A percentile compares a stretch with the other conserved stretches of the same genome.
Evolutionary conservation across 352 stramenopile genomes (phyloP).

Genomic region (Peronospora farinosa): DNA sequence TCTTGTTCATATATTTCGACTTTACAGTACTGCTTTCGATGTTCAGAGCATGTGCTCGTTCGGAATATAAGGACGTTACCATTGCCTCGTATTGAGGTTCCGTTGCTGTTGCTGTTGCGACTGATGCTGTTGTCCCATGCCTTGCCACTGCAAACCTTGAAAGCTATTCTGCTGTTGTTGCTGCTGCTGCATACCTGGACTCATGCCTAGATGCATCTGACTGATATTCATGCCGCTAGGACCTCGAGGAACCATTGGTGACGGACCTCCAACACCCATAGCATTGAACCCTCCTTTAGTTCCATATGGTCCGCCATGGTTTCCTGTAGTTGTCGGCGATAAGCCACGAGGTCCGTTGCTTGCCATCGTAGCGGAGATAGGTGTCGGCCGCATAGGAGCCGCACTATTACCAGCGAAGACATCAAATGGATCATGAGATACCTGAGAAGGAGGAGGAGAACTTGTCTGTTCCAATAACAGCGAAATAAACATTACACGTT

Average conservation of each 20-base stretch:
- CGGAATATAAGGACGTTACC: conserved; percentile 19
- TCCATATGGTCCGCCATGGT: conserved; percentile 21
- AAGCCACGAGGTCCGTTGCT: conserved; percentile 30
- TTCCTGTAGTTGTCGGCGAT: conserved; percentile 25
- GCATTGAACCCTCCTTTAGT: conserved; percentile 38
- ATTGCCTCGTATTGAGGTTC: conserved; percentile 53
- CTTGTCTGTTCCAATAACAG: conserved; percentile 16
- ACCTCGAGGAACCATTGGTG: conserved; percentile 41
- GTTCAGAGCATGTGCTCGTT: conserved; percentile 1
- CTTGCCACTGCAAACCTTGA: conserved; percentile 77
- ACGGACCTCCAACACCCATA: conserved; percentile 31
- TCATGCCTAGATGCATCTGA: conserved; percentile 79
- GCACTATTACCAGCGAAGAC: conserved; percentile 45
- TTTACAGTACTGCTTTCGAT: conserved; percentile 6
- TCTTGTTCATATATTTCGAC: conserved; percentile 14
- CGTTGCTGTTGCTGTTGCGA: conserved; percentile 49
- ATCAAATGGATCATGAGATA: conserved; percentile 64
- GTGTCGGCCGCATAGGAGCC: conserved; percentile 31
- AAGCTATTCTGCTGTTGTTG: conserved; percentile 54
- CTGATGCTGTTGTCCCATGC: conserved; percentile 62
- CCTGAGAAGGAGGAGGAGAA: conserved; percentile 17
- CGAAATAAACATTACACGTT: conserved; percentile 4
- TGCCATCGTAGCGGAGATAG: conserved; percentile 24
- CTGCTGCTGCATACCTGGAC: conserved; percentile 39
- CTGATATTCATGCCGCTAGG: conserved; percentile 72